phyloP scores from a whole-genome alignment of 2,329 filamentous ascomycete species.

The Xylariaceae sp. region DNA sequence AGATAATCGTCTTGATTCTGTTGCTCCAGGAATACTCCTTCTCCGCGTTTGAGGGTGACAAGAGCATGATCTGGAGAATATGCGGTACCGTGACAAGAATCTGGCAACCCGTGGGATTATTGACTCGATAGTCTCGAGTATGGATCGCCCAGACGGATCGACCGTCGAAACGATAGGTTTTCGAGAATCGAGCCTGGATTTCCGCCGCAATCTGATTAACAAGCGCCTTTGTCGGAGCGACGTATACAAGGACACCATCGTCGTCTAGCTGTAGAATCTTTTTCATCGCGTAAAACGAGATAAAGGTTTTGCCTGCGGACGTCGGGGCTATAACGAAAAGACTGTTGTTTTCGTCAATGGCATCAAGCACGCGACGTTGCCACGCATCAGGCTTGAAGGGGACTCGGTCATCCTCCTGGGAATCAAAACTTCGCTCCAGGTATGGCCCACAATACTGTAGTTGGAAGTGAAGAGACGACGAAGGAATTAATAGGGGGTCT shows the following conservation, averaged over 20 bases:
- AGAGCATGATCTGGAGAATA: conserved; percentile 77
- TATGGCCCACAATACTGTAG: conserved; percentile 71
- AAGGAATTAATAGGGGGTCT: no score
- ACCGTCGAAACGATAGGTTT: conserved; percentile 57
- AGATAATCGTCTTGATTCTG: conserved; percentile 74
- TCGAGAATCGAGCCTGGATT: conserved; percentile 73
- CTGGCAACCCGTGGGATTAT: conserved; percentile 73
- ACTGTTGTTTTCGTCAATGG: conserved; percentile 70
- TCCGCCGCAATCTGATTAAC: conserved; percentile 85
- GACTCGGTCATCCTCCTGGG: conserved; percentile 72
- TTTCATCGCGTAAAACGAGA: conserved; percentile 83
- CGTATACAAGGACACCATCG: conserved; percentile 74
- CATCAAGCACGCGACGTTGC: conserved; percentile 74
- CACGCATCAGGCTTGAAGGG: conserved; percentile 74
- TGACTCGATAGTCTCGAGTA: conserved; percentile 74
- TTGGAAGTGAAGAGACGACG: no score
- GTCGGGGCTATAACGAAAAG: conserved; percentile 78
- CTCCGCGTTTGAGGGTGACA: conserved; percentile 65
- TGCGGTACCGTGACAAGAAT: conserved; percentile 78
- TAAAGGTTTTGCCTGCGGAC: conserved; percentile 81
- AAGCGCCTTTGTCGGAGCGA: conserved; percentile 79
- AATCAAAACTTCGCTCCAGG: conserved; percentile 74
- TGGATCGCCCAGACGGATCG: conserved; percentile 80
- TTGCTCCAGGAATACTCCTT: conserved; percentile 60
- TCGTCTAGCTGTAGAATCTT: conserved; percentile 70